Evolutionary conservation across 768 basidiomycete genomes (phyloP).

Genomic region (Melanogaster broomeanus): DNA sequence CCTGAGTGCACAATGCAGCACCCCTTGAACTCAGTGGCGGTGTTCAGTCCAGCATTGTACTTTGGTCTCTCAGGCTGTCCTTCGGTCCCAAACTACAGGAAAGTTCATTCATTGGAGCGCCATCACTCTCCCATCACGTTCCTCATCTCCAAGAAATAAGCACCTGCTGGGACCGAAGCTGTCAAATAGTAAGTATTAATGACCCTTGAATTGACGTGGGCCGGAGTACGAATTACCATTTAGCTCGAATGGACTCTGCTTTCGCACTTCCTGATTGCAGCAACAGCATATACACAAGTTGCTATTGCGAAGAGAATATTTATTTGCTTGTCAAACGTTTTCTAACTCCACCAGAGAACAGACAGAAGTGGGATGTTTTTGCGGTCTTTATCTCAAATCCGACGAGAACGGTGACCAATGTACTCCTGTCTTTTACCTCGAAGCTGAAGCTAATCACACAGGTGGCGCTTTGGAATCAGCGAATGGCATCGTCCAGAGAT

Average conservation of each 20-base stretch:
- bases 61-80: not conserved
- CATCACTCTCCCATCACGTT: too few relatives aligned
- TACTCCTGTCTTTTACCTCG: not conserved
- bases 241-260: conserved; percentile 14
- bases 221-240: conserved; percentile 23
- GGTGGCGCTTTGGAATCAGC: conserved; percentile 71
- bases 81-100: conserved; percentile 12
- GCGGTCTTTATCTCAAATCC: conserved; percentile 69
- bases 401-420: conserved; percentile 49
- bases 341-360: conserved; percentile 26
- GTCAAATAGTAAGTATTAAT: too few relatives aligned
- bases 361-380: conserved; percentile 48
- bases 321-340: conserved; percentile 58
- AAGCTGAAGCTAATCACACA: conserved; percentile 26
- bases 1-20: too few relatives aligned
- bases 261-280: conserved; percentile 22
- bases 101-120: conserved; percentile 5
- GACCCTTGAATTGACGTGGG: too few relatives aligned
- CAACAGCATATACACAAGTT: conserved; percentile 51
- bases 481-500: conserved; percentile 35
- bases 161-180: too few relatives aligned
- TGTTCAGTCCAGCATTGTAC: too few relatives aligned
- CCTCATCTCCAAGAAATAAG: too few relatives aligned
- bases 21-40: too few relatives aligned
- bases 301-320: conserved; percentile 76